These are phyloP conservation scores for Elasticomyces elasticus DNA, from an alignment of 495 filamentous ascomycete genomes.

Conservation along the genomic window DNA sequence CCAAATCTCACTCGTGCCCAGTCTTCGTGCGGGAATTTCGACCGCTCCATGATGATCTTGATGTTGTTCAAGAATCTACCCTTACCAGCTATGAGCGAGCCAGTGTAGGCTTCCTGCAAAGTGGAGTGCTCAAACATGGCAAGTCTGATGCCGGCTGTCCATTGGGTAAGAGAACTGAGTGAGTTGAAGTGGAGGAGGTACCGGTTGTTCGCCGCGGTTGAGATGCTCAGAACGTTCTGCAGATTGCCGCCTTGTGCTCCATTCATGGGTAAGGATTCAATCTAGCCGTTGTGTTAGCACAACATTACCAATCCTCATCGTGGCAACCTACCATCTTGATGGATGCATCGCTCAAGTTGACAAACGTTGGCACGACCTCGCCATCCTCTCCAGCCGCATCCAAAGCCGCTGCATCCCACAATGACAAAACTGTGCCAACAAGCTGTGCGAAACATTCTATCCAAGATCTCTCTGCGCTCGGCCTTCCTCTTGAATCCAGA, in stretches of 20 bases:
- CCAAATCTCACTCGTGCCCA: slow-evolving; percentile 96
- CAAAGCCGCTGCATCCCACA: slow-evolving; percentile 92
- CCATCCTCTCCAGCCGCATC: slow-evolving; percentile 75
- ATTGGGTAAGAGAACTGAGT: slow-evolving; percentile 83
- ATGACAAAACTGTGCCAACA: slow-evolving; percentile 83
- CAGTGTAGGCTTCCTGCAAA: slow-evolving; percentile 93
- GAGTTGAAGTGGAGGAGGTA: slow-evolving; percentile 96
- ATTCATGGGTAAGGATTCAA: slow-evolving; percentile 79
- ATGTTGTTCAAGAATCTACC: slow-evolving; percentile 83
- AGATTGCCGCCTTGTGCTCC: slow-evolving; percentile 63
- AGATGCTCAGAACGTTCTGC: slow-evolving; percentile 90
- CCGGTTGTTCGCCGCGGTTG: slow-evolving; percentile 87
- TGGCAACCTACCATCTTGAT: slow-evolving; percentile 73
- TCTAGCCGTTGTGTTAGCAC: slow-evolving; percentile 40
- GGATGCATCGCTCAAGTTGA: slow-evolving; percentile 94
- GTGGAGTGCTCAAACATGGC: slow-evolving; percentile 92
- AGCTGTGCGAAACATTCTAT: slow-evolving; percentile 95
- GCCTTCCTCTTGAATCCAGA: slow-evolving; percentile 78
- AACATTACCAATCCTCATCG: not conserved
- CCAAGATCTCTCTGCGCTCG: slow-evolving; percentile 80
- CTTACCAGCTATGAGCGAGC: slow-evolving; percentile 89
- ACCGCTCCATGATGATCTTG: slow-evolving; percentile 69
- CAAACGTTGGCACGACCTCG: slow-evolving; percentile 86
- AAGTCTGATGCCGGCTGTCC: slow-evolving; percentile 89
- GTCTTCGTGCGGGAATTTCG: slow-evolving; percentile 67